A percentile compares a stretch with the other conserved stretches of the same genome.
These are phyloP conservation scores for Martensiomyces pterosporus DNA, from an alignment of 192 early-diverging fungal species.

Conservation along the genomic window DNA sequence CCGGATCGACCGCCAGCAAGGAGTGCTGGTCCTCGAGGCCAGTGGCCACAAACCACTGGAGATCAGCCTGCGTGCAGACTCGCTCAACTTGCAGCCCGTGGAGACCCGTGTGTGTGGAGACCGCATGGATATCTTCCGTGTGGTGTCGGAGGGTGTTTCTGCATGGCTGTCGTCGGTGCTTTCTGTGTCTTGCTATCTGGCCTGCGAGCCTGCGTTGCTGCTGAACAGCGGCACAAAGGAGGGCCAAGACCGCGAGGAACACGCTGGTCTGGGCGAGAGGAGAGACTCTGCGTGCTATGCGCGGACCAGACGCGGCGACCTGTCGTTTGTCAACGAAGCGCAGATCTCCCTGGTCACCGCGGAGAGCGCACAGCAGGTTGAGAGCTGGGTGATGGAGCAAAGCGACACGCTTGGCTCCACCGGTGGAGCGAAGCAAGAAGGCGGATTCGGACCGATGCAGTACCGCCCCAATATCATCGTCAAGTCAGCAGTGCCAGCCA, in stretches of 20 bases:
- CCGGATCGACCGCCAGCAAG: slow-evolving; percentile 31
- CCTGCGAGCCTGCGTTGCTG: slow-evolving; percentile 34
- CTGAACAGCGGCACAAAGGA: background rate
- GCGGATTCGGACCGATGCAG: slow-evolving; percentile 33
- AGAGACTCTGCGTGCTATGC: background rate
- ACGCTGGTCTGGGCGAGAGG: background rate
- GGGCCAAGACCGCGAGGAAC: background rate
- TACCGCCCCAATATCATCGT: slow-evolving; percentile 73
- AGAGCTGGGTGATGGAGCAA: slow-evolving; percentile 50
- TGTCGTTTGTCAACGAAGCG: slow-evolving; percentile 69
- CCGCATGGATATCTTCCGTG: slow-evolving; percentile 16
- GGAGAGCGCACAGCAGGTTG: slow-evolving; percentile 55
- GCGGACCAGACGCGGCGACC: slow-evolving; percentile 3
- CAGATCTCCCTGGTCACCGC: slow-evolving; percentile 65
- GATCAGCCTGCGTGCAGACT: slow-evolving; percentile 23
- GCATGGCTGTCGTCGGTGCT: slow-evolving; percentile 52
- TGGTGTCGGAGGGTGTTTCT: slow-evolving; percentile 27
- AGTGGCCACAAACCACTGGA: slow-evolving; percentile 23
- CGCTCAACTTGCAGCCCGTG: slow-evolving; percentile 18
- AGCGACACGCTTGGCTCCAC: background rate
- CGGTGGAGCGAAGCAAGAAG: slow-evolving; percentile 1
- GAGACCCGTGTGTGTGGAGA: slow-evolving; percentile 30
- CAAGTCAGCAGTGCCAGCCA: slow-evolving; percentile 23
- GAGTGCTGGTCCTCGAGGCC: slow-evolving; percentile 49
- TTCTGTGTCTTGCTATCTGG: slow-evolving; percentile 44